Evolutionary conservation across 2,329 filamentous ascomycete genomes (phyloP), one percentile per base, ranked within the genome.

Genomic region (Beauveria bassiana): DNA sequence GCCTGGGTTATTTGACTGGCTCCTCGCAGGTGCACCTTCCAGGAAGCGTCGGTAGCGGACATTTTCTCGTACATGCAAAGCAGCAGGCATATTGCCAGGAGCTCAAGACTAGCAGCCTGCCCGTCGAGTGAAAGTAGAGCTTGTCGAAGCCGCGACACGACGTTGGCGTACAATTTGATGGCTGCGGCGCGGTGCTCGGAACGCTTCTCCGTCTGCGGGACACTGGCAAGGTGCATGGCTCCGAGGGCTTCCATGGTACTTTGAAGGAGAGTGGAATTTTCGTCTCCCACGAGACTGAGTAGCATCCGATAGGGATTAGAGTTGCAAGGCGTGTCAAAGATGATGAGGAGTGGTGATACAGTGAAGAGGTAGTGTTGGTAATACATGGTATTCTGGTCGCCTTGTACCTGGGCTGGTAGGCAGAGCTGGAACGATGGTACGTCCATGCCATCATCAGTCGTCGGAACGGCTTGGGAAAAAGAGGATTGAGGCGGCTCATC

Each of bases 271-370:
- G 70, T 76, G 18, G 83, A 16, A 22, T 59, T 20, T 22, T 51
- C 71, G 58, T 76, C 74, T 10, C 78, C 79, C 24, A 80, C 72
- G 59, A 82, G 72, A n/a, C 73, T 71, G 43, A 64, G 65, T 22
- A 66, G 59, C 79, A 64, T 6, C 71, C 78, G 66, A 78, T 70
- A 75, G 1, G 74, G 74, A 50, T 75, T 75, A 40, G 69, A 66
- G 62, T 72, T 73, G 62, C 67, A 70, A 1, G 70, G 65, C 31
- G 69, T 72, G 57, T 75, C 73, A 63, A 75, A 76, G 45, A 79
- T 73, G 46, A 80, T 74, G 67, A 77, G 70, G 51, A 77, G 77
- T 1, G 73, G 72, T 1, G 76, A 77, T 26, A 78, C 67, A 3
- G 71, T 74, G n/a, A 76, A 59, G 47, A 76, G 75, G 50, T 77